These are phyloP conservation scores for Albophoma yamanashiensis DNA, from an alignment of 2,329 filamentous ascomycete species.

Conservation along the genomic window DNA sequence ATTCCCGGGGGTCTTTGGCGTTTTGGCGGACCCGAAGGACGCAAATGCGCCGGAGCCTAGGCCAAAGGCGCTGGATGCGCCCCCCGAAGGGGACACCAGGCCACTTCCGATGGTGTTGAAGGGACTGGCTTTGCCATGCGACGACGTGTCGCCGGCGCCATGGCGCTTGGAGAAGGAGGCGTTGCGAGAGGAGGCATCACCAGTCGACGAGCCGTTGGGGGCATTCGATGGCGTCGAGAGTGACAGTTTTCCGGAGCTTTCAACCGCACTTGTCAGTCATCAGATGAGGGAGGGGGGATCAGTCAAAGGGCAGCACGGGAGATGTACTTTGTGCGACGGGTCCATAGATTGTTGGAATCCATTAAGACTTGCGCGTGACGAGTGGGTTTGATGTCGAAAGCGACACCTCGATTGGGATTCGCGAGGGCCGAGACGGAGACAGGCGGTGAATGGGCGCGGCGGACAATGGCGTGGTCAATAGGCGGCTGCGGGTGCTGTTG, in stretches of 20 bases:
- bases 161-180: slow-evolving; percentile 61
- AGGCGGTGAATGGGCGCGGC: neutral
- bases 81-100: slow-evolving; percentile 32
- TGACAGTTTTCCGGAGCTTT: slow-evolving; percentile 80
- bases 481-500: neutral
- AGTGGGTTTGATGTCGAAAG: slow-evolving; percentile 6
- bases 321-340: slow-evolving; percentile 67
- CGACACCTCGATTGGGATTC: slow-evolving; percentile 12
- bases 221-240: slow-evolving; percentile 62
- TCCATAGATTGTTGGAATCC: slow-evolving; percentile 55
- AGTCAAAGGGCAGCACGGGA: neutral
- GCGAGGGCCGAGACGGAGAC: slow-evolving; percentile 7
- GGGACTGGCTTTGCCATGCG: slow-evolving; percentile 67
- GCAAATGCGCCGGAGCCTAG: slow-evolving; percentile 93
- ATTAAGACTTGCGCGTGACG: slow-evolving; percentile 30
- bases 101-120: slow-evolving; percentile 63
- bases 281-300: neutral
- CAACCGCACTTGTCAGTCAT: slow-evolving; percentile 10
- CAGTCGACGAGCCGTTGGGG: slow-evolving; percentile 36
- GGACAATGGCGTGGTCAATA: neutral
- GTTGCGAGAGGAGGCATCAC: slow-evolving; percentile 51
- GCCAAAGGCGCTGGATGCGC: slow-evolving; percentile 81
- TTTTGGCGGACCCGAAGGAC: slow-evolving; percentile 72
- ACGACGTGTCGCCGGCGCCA: slow-evolving; percentile 57
- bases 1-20: slow-evolving; percentile 74